These are phyloP conservation scores for Ganoderma sinense DNA, from an alignment of 1,284 basidiomycete genomes.

Conservation along the genomic window DNA sequence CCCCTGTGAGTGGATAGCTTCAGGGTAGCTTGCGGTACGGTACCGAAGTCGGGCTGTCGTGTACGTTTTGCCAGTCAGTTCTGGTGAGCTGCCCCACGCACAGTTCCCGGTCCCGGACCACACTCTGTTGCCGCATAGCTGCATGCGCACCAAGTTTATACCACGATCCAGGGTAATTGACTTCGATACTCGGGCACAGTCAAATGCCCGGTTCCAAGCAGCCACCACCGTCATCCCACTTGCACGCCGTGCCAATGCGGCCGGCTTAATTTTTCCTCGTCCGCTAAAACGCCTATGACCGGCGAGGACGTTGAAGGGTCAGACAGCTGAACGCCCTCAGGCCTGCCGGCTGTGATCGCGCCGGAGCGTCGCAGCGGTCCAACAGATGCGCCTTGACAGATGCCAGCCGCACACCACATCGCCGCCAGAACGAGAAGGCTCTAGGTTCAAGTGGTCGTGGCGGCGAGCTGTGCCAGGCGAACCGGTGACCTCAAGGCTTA, in stretches of 20 bases:
- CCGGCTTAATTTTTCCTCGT: background rate
- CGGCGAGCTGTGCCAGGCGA: background rate
- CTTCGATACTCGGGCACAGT: background rate
- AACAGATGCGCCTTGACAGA: background rate
- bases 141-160: background rate
- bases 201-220: background rate
- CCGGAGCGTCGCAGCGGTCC: background rate
- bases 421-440: background rate
- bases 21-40: background rate
- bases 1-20: background rate
- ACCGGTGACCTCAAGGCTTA: background rate
- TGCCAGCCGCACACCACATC: background rate
- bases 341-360: background rate
- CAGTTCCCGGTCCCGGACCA: background rate
- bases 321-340: background rate
- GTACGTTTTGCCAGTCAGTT: slow-evolving; percentile 1
- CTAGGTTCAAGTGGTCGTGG: background rate
- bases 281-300: background rate
- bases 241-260: background rate
- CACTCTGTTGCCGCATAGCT: background rate
- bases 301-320: background rate
- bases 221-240: background rate
- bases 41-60: background rate
- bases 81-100: background rate
- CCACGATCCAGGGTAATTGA: background rate